Base-by-base conservation (phyloP, 148 eudicot species). In the Persicaria tinctoria region DNA sequence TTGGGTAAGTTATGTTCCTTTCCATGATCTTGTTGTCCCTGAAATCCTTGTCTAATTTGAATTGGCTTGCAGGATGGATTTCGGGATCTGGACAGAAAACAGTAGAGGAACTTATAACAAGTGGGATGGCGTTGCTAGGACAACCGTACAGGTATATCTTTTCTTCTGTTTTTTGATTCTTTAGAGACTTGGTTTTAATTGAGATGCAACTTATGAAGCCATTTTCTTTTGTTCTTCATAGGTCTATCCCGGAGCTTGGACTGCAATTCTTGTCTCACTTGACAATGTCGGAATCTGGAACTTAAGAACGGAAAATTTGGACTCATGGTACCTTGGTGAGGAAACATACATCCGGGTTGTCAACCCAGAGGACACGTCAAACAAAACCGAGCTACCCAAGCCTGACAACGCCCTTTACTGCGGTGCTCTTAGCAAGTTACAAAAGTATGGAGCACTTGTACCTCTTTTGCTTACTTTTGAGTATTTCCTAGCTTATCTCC, bases 181-280 rank as follows among this genome's bases (percentile, higher is more conserved):
- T 0, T 32, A 32, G 38, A 32, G 38, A 32, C 18, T 20, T 20
- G 41, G 13, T 16, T 44, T 46, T 6, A 2, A 47, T 8, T 47
- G 23, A 47, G 20, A 46, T 1, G 10, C 18, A 10, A 16, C 6
- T 7, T 27, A 8, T 72, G 17, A 13, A 57, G 50, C 17, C 20
- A 48, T n/a, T 46, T 23, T 75, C 38, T 57, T 32, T 32, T 75
- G 51, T 55, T 68, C 46, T 74, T 57, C 49, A 45, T 77, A 95
- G 99, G 99, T 95, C 50, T 95, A 84, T 60, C 99, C 99, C 1
- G 99, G 97, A 63, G 99, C 97, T 56, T 95, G 99, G 99, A 95
- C 99, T 0, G 97, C 97, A 17, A 79, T 95, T 54, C 76, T 95
- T 59, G 86, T 89, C 60, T 95, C 99, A n/a, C 91, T 95, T 4